These are phyloP conservation scores for Apiospora aurea DNA, from an alignment of 2,329 filamentous ascomycete species.

Conservation along the genomic window DNA sequence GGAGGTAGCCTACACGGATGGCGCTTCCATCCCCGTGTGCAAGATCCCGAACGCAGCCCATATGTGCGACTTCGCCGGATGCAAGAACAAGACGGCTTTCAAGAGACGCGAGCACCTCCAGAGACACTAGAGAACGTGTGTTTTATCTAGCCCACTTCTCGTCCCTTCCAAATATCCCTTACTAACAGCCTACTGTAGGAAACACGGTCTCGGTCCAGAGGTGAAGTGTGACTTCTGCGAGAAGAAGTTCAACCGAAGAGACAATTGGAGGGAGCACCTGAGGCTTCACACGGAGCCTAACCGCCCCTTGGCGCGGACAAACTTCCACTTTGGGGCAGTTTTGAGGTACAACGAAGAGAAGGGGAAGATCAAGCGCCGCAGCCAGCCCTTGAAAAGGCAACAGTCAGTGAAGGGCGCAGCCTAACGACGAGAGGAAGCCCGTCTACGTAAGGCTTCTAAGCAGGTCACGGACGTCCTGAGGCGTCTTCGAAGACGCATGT, in stretches of 20 bases:
- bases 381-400: no score
- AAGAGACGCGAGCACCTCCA: constrained; percentile 63
- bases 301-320: background rate
- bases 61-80: background rate
- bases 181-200: background rate
- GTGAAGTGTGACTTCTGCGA: constrained; percentile 31
- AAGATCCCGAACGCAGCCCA: constrained; percentile 1
- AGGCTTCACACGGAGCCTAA: constrained; percentile 41
- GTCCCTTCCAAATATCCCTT: background rate
- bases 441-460: no score
- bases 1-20: background rate
- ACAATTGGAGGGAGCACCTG: constrained; percentile 49
- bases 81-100: constrained; percentile 45
- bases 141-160: background rate
- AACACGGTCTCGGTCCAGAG: background rate
- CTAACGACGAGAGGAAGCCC: constrained; percentile 30
- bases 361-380: background rate
- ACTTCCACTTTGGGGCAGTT: background rate
- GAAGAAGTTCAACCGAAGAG: constrained; percentile 45
- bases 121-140: constrained; percentile 55
- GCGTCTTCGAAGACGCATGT: no score
- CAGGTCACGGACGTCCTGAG: no score
- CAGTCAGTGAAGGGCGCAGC: no score
- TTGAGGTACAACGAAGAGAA: background rate
- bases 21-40: background rate